phyloP scores from a whole-genome alignment of 441 rosid species.

The Adansonia grandidieri region DNA sequence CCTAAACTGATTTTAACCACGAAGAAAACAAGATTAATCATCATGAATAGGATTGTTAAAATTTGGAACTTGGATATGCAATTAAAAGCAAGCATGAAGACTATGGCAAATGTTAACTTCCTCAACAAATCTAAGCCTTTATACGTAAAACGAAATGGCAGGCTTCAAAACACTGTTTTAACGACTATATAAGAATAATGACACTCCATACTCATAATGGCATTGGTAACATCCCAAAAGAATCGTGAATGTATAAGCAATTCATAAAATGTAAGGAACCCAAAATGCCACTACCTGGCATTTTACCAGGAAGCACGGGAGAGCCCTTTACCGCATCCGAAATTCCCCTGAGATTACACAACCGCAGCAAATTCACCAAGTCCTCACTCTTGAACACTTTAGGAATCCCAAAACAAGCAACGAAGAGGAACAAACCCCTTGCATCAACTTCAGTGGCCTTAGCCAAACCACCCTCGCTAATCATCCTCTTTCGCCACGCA shows the following conservation, averaged over 20 bases:
- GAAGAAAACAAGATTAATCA: neutral
- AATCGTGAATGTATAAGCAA: neutral
- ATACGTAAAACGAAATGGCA: neutral
- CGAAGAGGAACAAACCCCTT: slow-evolving; percentile 65
- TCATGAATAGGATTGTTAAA: neutral
- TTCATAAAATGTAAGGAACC: neutral
- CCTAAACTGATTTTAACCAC: neutral
- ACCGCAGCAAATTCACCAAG: slow-evolving; percentile 58
- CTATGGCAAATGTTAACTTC: neutral
- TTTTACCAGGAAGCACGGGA: slow-evolving; percentile 42
- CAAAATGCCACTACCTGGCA: slow-evolving; percentile 51
- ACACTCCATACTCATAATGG: neutral
- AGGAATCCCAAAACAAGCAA: slow-evolving; percentile 74
- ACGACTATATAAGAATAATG: neutral
- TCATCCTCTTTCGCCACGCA: slow-evolving; percentile 68
- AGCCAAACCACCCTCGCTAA: slow-evolving; percentile 60
- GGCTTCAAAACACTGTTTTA: neutral
- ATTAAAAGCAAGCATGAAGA: neutral
- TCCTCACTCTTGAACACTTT: slow-evolving; percentile 46
- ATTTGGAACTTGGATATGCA: neutral
- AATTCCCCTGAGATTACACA: slow-evolving; percentile 47
- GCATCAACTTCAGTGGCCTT: slow-evolving; percentile 58
- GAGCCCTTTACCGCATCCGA: slow-evolving; percentile 51
- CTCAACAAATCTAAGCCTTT: neutral
- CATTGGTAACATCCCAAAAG: neutral